phyloP scores from a whole-genome alignment of 768 basidiomycete species.

The Clathrus columnatus region DNA sequence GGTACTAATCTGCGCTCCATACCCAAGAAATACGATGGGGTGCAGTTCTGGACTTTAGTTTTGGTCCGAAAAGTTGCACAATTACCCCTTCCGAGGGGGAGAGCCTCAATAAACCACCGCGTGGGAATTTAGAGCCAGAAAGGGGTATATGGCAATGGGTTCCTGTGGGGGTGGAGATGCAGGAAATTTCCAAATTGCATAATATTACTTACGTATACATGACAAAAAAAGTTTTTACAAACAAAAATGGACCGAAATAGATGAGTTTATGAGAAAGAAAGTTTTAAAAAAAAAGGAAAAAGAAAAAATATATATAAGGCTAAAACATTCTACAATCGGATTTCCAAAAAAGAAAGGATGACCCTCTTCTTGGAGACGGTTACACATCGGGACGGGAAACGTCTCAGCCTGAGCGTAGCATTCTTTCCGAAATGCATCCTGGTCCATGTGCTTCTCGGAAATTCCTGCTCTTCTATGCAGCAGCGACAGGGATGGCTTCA shows the following conservation, averaged over 20 bases:
- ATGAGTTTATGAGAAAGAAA: no score
- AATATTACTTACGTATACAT: background rate
- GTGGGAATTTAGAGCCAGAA: background rate
- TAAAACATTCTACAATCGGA: no score
- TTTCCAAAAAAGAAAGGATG: background rate
- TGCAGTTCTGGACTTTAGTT: no score
- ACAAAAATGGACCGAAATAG: no score
- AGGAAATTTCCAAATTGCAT: background rate
- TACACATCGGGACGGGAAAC: background rate
- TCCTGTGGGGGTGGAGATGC: background rate
- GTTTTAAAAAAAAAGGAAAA: background rate
- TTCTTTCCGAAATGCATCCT: no score
- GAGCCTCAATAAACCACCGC: background rate
- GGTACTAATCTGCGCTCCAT: conserved; percentile 10
- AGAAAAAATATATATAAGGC: background rate
- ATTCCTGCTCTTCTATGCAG: no score
- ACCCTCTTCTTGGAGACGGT: background rate
- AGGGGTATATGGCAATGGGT: background rate
- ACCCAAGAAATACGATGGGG: background rate
- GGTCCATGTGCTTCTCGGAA: no score
- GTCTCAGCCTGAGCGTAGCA: no score
- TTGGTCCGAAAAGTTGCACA: no score
- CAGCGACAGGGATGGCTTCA: background rate
- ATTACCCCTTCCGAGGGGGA: background rate
- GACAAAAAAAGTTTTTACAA: background rate